Percentiles rank a stretch among this genome's conserved stretches.
Conservation (phyloP, 2,329 filamentous ascomycete species). For the Clarireedia hainanense region DNA sequence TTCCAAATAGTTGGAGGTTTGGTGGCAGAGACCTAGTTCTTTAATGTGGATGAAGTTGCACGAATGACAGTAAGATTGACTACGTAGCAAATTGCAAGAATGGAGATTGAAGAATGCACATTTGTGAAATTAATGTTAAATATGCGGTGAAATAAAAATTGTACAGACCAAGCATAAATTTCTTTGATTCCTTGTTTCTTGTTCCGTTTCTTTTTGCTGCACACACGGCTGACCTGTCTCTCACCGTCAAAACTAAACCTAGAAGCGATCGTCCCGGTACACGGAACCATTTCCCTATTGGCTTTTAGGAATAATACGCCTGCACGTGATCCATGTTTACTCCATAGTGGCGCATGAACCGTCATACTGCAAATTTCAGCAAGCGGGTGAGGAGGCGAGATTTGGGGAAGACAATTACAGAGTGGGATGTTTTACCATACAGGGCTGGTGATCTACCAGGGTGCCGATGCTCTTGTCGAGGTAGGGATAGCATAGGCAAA, state of each 20-base stretch:
- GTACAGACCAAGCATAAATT: neutral
- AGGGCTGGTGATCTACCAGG: too few species aligned
- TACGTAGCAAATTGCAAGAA: neutral
- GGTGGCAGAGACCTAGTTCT: neutral
- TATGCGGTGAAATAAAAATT: conserved; percentile 5
- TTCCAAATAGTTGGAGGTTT: neutral
- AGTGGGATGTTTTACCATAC: neutral
- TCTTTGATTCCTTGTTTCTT: conserved; percentile 9
- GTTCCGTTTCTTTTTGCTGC: neutral
- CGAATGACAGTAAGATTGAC: neutral
- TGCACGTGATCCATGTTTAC: conserved; percentile 1
- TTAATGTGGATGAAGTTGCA: too few species aligned
- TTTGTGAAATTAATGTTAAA: conserved; percentile 1
- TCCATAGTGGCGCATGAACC: conserved; percentile 4
- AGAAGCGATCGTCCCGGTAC: neutral
- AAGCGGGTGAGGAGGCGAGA: too few species aligned
- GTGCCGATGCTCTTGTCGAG: too few species aligned
- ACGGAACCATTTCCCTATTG: neutral
- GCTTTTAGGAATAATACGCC: neutral
- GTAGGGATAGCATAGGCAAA: too few species aligned
- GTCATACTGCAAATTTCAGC: neutral
- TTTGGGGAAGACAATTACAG: too few species aligned
- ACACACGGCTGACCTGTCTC: neutral
- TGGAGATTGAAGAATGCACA: neutral
- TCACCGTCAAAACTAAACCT: conserved; percentile 1